Percentiles rank a stretch among this genome's conserved stretches.
phyloP scores from a whole-genome alignment of 176 grass and related monocot species.

The Carex cristatella region DNA sequence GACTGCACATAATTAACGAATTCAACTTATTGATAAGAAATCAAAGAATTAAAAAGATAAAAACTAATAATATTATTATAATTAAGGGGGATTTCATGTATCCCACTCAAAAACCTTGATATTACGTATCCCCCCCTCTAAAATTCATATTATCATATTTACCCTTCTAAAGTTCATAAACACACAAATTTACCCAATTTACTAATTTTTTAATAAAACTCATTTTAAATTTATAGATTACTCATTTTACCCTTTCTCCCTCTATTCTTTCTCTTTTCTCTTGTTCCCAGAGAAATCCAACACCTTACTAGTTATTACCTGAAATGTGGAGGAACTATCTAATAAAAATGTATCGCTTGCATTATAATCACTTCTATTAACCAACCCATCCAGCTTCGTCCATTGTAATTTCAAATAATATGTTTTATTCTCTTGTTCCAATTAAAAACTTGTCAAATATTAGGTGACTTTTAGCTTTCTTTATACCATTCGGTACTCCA shows the following conservation, averaged over 20 bases:
- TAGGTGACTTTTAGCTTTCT: background rate
- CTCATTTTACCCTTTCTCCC: too few relatives aligned
- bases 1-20: constrained; percentile 30
- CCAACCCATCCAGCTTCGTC: constrained; percentile 68
- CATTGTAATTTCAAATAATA: constrained; percentile 58
- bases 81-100: background rate
- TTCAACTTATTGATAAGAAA: background rate
- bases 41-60: background rate
- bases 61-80: background rate
- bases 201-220: too few relatives aligned
- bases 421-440: constrained; percentile 5
- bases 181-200: too few relatives aligned
- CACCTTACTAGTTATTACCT: constrained; percentile 34
- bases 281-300: background rate
- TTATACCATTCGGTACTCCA: constrained; percentile 23
- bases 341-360: constrained; percentile 85
- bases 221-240: too few relatives aligned
- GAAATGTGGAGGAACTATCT: constrained; percentile 86
- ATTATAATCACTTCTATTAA: constrained; percentile 36
- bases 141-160: too few relatives aligned
- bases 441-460: constrained; percentile 19
- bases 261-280: too few relatives aligned
- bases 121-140: too few relatives aligned
- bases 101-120: too few relatives aligned
- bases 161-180: too few relatives aligned